Percentiles rank a stretch among this genome's conserved stretches.
Conservation (phyloP, 1,284 basidiomycete genomes). For the Rugosomyces carneus region DNA sequence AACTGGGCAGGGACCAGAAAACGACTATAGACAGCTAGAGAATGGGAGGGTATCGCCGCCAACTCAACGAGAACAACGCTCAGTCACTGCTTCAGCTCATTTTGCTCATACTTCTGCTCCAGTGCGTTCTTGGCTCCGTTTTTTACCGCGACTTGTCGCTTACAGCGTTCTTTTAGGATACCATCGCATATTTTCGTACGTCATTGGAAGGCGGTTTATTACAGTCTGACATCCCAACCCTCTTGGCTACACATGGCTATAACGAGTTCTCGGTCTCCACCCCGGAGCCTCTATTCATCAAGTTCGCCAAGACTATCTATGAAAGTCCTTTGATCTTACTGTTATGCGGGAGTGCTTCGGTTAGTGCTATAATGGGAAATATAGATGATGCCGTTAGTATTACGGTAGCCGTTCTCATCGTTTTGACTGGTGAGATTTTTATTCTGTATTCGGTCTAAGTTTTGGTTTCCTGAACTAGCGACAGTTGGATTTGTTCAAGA, state of each 20-base stretch:
- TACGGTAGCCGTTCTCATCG: conserved; percentile 88
- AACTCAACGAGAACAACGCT: conserved; percentile 23
- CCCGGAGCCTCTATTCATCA: conserved; percentile 75
- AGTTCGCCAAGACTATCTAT: conserved; percentile 91
- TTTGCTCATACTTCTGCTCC: conserved; percentile 54
- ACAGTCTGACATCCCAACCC: conserved; percentile 54
- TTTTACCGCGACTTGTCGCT: background rate
- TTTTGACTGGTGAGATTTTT: conserved; percentile 70
- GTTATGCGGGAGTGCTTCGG: conserved; percentile 79
- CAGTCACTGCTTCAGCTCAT: conserved; percentile 48
- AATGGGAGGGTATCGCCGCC: conserved; percentile 24
- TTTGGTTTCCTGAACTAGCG: conserved; percentile 4
- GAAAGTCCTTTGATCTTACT: conserved; percentile 91
- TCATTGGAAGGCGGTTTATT: conserved; percentile 59
- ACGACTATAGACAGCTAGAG: conserved; percentile 24
- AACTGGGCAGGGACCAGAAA: conserved; percentile 28
- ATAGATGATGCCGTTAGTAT: conserved; percentile 93
- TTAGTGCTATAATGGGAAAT: conserved; percentile 90
- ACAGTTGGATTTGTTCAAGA: conserved; percentile 95
- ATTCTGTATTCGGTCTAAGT: conserved; percentile 2
- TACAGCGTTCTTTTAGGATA: conserved; percentile 41
- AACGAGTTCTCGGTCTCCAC: conserved; percentile 92
- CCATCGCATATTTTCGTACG: conserved; percentile 61
- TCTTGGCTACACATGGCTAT: conserved; percentile 73
- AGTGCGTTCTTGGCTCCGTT: conserved; percentile 32